Conservation (phyloP, 176 grass and related monocot species). For the Panicum miliaceum region DNA sequence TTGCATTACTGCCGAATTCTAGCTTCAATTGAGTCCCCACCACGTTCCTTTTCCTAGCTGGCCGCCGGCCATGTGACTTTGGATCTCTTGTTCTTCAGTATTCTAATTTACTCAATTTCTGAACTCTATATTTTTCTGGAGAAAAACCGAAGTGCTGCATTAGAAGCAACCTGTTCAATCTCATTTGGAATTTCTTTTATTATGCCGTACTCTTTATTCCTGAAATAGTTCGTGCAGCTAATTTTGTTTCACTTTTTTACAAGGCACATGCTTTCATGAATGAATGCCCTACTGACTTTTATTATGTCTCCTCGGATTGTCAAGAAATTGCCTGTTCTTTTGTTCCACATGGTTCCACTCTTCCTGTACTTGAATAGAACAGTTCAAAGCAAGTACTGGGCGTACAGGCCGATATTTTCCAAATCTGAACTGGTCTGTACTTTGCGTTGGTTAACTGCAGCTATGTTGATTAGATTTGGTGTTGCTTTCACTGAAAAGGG, state of each 20-base stretch:
- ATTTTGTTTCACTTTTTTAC: neutral
- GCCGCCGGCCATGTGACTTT: conserved; percentile 21
- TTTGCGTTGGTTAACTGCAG: conserved; percentile 27
- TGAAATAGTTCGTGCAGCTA: neutral
- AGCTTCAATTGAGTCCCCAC: neutral
- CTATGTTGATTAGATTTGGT: conserved; percentile 40
- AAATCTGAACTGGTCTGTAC: conserved; percentile 21
- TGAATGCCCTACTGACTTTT: neutral
- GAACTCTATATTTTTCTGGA: neutral
- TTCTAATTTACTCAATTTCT: neutral
- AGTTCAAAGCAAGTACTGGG: neutral
- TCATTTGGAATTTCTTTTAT: neutral
- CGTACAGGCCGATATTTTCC: conserved; percentile 26
- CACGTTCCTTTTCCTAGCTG: conserved; percentile 15
- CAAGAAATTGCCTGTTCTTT: neutral
- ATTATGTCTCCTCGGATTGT: neutral
- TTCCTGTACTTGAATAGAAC: conserved; percentile 16
- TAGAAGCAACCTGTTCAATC: neutral
- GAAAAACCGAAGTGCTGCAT: neutral
- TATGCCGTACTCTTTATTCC: neutral
- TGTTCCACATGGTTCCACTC: neutral
- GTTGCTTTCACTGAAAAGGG: conserved; percentile 40
- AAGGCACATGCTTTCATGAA: neutral
- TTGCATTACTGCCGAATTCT: neutral
- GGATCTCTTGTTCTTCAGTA: neutral